These are phyloP conservation scores for Aspergillus carlsbadensis DNA, from an alignment of 495 filamentous ascomycete genomes.

Conservation along the genomic window DNA sequence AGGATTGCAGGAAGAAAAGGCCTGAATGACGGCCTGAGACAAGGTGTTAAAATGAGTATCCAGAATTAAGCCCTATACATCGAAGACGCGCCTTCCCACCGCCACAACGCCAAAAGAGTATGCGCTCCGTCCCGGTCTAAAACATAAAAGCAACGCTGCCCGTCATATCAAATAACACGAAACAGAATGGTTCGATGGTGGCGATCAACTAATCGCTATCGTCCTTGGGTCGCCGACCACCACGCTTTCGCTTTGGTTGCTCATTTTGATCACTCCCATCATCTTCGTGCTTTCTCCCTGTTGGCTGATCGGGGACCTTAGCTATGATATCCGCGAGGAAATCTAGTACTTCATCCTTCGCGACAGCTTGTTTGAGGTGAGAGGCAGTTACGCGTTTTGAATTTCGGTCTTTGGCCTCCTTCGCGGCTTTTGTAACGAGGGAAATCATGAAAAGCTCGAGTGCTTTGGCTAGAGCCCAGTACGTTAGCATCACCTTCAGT, in stretches of 20 bases:
- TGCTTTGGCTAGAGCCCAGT: constrained; percentile 62
- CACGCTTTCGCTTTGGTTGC: constrained; percentile 49
- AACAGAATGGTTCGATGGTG: background rate
- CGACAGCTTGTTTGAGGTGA: constrained; percentile 87
- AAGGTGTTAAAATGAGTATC: constrained; percentile 9
- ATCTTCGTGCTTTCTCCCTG: constrained; percentile 53
- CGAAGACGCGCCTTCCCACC: constrained; percentile 26
- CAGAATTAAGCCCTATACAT: constrained; percentile 29
- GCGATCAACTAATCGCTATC: constrained; percentile 36
- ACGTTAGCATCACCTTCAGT: constrained; percentile 17
- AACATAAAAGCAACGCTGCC: constrained; percentile 30
- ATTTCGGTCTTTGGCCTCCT: constrained; percentile 74
- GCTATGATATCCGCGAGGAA: constrained; percentile 89
- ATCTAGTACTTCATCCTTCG: constrained; percentile 84
- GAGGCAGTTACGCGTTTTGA: constrained; percentile 86
- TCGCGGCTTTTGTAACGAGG: constrained; percentile 81
- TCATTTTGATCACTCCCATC: constrained; percentile 52
- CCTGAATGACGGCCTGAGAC: constrained; percentile 1
- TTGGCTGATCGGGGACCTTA: constrained; percentile 74
- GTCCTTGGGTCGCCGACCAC: constrained; percentile 47
- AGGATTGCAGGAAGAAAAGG: background rate
- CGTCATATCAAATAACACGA: constrained; percentile 17
- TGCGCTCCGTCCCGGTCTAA: constrained; percentile 35
- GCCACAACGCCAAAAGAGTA: constrained; percentile 29
- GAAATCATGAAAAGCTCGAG: constrained; percentile 97